phyloP scores from a whole-genome alignment of 108 stramenopile species.

The Mediolabrus comicus region DNA sequence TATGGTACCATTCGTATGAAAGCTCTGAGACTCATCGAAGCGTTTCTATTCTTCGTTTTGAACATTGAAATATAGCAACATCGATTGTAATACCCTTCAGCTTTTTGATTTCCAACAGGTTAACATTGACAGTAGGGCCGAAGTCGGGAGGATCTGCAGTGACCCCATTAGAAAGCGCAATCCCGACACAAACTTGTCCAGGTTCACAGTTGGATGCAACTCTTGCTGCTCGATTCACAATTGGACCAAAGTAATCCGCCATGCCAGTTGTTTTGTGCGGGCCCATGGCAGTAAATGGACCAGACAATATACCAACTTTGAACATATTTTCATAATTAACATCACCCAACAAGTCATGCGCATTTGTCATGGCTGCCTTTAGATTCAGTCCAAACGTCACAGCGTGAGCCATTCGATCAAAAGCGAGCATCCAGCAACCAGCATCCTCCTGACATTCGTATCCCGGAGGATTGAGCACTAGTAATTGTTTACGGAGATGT shows the following conservation, averaged over 20 bases:
- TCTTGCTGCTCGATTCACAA: constrained; percentile 33
- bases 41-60: constrained; percentile 16
- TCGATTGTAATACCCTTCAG: constrained; percentile 11
- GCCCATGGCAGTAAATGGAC: constrained; percentile 34
- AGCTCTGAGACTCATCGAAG: not conserved
- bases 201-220: constrained; percentile 27
- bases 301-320: constrained; percentile 36
- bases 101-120: constrained; percentile 5
- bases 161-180: constrained; percentile 9
- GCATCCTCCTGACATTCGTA: constrained; percentile 42
- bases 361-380: constrained; percentile 8
- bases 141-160: constrained; percentile 27
- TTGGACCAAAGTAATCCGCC: constrained; percentile 42
- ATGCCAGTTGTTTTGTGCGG: constrained; percentile 12
- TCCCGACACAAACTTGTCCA: constrained; percentile 23
- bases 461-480: constrained; percentile 26
- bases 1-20: not conserved
- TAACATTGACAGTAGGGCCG: constrained; percentile 16
- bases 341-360: constrained; percentile 5
- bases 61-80: constrained; percentile 19
- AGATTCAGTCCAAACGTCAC: constrained; percentile 32
- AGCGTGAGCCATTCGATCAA: constrained; percentile 25
- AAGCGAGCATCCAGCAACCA: constrained; percentile 41
- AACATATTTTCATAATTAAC: constrained; percentile 18
- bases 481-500: constrained; percentile 19